Evolutionary conservation across 768 basidiomycete species (phyloP).

Genomic region (Mycena crocata): DNA sequence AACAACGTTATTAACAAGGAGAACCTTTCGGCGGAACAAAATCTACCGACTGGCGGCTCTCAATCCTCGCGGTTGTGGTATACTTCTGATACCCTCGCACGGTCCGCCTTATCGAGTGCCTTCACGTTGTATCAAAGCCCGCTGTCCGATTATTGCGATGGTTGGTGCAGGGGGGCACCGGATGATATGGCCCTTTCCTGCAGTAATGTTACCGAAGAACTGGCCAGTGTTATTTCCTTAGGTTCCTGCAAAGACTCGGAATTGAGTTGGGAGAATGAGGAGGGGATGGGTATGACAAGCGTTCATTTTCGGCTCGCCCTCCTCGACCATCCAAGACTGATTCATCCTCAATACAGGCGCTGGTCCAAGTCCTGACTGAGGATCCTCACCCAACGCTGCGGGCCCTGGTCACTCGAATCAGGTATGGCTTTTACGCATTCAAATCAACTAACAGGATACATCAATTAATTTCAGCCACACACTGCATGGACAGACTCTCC

Average conservation of each 20-base stretch:
- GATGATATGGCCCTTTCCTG: not conserved
- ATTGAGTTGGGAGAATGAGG: slow-evolving; percentile 30
- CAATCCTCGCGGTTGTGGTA: not conserved
- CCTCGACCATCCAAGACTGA: no score
- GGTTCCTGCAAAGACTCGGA: slow-evolving; percentile 34
- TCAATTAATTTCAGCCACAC: slow-evolving; percentile 16
- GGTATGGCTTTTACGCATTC: slow-evolving; percentile 10
- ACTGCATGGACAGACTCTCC: slow-evolving; percentile 15
- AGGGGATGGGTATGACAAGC: slow-evolving; percentile 31
- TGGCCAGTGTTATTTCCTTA: slow-evolving; percentile 25
- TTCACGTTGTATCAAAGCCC: slow-evolving; percentile 25
- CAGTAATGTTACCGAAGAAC: not conserved
- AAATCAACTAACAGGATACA: not conserved
- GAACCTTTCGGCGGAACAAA: not conserved
- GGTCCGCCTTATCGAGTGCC: slow-evolving; percentile 4
- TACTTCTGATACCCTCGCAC: not conserved
- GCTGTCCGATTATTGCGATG: slow-evolving; percentile 8
- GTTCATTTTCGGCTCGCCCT: not conserved
- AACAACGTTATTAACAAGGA: no score
- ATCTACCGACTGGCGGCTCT: not conserved
- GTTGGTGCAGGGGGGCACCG: slow-evolving; percentile 22
- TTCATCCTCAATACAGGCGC: slow-evolving; percentile 6
- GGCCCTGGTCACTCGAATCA: slow-evolving; percentile 25
- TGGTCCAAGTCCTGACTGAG: slow-evolving; percentile 19
- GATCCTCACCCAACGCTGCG: slow-evolving; percentile 25